Conservation (phyloP, 2,329 filamentous ascomycete species). For the Penicillium sp. region DNA sequence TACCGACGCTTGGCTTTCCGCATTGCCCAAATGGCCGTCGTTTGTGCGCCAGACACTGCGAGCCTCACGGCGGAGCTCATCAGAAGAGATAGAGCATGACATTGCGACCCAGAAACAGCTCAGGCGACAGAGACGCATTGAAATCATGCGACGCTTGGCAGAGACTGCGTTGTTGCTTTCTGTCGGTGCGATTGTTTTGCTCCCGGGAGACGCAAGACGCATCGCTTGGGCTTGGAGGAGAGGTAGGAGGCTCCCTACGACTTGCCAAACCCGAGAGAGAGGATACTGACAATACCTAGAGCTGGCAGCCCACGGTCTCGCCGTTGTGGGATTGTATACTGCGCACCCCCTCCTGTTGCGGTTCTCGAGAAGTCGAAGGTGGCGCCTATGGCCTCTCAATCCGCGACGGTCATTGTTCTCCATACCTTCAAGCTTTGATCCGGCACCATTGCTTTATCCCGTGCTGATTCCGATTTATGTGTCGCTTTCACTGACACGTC, state of each 20-base stretch:
- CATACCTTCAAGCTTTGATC: conserved; percentile 76
- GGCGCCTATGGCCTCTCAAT: conserved; percentile 26
- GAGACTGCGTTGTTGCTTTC: conserved; percentile 51
- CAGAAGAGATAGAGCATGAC: conserved; percentile 24
- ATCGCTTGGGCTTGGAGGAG: conserved; percentile 34
- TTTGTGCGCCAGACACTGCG: conserved; percentile 25
- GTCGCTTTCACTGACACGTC: conserved; percentile 63
- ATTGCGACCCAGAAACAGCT: conserved; percentile 19
- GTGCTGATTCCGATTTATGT: conserved; percentile 69
- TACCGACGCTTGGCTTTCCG: conserved; percentile 26
- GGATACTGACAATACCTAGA: conserved; percentile 24
- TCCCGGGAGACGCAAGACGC: conserved; percentile 26
- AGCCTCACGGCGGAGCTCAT: conserved; percentile 27
- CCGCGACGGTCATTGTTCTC: conserved; percentile 45
- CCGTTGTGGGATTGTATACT: conserved; percentile 30
- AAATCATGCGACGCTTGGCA: conserved; percentile 44
- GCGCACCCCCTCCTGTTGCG: conserved; percentile 56
- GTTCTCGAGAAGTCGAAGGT: conserved; percentile 19
- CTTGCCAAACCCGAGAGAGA: no score
- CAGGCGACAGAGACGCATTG: conserved; percentile 33
- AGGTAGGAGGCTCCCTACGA: conserved; percentile 23
- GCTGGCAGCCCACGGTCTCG: conserved; percentile 27
- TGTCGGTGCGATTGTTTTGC: conserved; percentile 43
- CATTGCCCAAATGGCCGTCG: conserved; percentile 28
- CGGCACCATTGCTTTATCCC: conserved; percentile 85